Conservation (phyloP, 2,329 filamentous ascomycete genomes). For the Clonostachys chloroleuca region DNA sequence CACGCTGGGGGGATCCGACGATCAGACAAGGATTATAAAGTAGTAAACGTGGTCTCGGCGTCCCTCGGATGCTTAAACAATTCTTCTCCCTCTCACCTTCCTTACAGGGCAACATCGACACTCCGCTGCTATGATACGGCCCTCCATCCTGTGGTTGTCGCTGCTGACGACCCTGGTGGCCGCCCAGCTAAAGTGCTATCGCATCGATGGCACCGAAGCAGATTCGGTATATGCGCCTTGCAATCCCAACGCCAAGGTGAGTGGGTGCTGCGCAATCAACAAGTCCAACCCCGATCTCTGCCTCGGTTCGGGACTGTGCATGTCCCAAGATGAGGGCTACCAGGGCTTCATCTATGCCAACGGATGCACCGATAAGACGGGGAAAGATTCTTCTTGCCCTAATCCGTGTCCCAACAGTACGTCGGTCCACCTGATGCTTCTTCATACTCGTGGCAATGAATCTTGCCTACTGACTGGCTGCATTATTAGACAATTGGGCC, state of each 20-base stretch:
- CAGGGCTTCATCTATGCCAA: slow-evolving; percentile 11
- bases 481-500: slow-evolving; percentile 5
- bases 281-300: slow-evolving; percentile 11
- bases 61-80: too few species aligned
- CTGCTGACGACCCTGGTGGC: too few species aligned
- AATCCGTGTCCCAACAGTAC: slow-evolving; percentile 9
- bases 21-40: too few species aligned
- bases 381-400: slow-evolving; percentile 6
- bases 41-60: too few species aligned
- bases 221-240: slow-evolving; percentile 5
- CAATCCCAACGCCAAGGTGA: slow-evolving; percentile 8
- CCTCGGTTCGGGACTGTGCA: slow-evolving; percentile 11
- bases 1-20: too few species aligned
- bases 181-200: slow-evolving; percentile 34
- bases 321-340: slow-evolving; percentile 5
- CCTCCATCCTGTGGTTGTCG: too few species aligned
- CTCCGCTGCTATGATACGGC: too few species aligned
- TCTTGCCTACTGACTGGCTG: not conserved
- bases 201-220: slow-evolving; percentile 4
- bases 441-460: not conserved
- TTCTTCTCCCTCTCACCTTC: too few species aligned
- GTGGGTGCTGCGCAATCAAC: slow-evolving; percentile 10
- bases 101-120: too few species aligned
- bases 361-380: slow-evolving; percentile 11
- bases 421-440: not conserved